Evolutionary conservation across 495 filamentous ascomycete species (phyloP).

Genomic region (Elaphomyces granulatus): DNA sequence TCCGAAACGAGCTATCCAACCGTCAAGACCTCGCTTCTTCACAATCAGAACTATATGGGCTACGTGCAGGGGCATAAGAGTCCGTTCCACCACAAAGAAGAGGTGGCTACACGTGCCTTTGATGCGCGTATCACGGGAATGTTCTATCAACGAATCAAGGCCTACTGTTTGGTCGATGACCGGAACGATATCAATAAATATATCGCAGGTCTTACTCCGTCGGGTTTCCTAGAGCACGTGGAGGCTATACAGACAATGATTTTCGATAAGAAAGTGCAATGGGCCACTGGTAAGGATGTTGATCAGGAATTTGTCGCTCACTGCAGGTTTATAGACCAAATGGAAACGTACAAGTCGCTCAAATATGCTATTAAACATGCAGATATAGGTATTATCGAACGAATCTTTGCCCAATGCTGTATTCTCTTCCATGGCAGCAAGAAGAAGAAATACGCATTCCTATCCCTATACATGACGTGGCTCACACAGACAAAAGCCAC

Average conservation of each 20-base stretch:
- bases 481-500: conserved; percentile 6
- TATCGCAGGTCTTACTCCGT: neutral
- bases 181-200: conserved; percentile 1
- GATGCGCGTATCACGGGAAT: conserved; percentile 4
- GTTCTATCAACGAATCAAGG: conserved; percentile 2
- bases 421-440: conserved; percentile 7
- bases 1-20: conserved; percentile 1
- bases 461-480: conserved; percentile 10
- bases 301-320: conserved; percentile 7
- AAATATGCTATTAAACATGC: conserved; percentile 9
- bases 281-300: conserved; percentile 1
- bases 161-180: neutral
- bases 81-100: conserved; percentile 7
- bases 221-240: conserved; percentile 3
- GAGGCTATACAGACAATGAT: conserved; percentile 3
- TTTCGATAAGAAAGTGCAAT: conserved; percentile 4
- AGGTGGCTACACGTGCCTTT: conserved; percentile 6
- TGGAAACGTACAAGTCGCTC: conserved; percentile 8
- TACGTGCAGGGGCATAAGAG: conserved; percentile 3
- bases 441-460: conserved; percentile 7
- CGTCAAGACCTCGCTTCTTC: conserved; percentile 8
- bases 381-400: conserved; percentile 7
- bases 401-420: conserved; percentile 3
- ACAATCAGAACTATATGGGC: conserved; percentile 7
- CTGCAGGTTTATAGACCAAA: conserved; percentile 7